Conservation (phyloP, 2,329 filamentous ascomycete genomes). For the Colletotrichum zoysiae region DNA sequence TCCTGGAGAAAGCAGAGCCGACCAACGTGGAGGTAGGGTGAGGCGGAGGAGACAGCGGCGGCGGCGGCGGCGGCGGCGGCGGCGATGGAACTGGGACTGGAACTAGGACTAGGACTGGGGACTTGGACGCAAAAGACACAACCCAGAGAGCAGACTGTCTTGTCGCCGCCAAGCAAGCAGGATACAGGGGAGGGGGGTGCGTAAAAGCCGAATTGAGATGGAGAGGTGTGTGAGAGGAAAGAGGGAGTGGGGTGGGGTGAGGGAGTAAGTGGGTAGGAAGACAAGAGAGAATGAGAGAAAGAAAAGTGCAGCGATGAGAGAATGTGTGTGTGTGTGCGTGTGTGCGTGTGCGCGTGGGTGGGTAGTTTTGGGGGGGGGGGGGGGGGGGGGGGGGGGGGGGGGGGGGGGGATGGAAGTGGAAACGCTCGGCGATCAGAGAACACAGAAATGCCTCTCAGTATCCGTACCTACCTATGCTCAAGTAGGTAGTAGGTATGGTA, state of each 20-base stretch:
- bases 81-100: constrained; percentile 15
- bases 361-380: too few species aligned
- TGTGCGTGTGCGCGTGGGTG: not conserved
- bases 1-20: constrained; percentile 29
- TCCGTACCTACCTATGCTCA: too few species aligned
- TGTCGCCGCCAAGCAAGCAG: constrained; percentile 20
- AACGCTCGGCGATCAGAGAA: constrained; percentile 32
- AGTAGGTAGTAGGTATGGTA: constrained; percentile 2
- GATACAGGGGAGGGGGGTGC: constrained; percentile 4
- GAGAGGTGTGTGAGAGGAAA: constrained; percentile 24
- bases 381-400: too few species aligned
- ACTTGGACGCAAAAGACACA: constrained; percentile 34
- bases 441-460: not conserved
- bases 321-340: constrained; percentile 1
- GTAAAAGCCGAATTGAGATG: constrained; percentile 9
- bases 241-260: constrained; percentile 4
- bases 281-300: constrained; percentile 12
- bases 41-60: constrained; percentile 20
- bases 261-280: not conserved
- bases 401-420: constrained; percentile 18
- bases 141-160: constrained; percentile 35
- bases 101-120: constrained; percentile 17
- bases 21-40: constrained; percentile 19
- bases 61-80: constrained; percentile 22
- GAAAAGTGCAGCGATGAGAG: not conserved